Evolutionary conservation across 208 protist genomes (phyloP), one percentile per base, ranked within the genome.

Genomic region (Acanthamoeba polyphaga): DNA sequence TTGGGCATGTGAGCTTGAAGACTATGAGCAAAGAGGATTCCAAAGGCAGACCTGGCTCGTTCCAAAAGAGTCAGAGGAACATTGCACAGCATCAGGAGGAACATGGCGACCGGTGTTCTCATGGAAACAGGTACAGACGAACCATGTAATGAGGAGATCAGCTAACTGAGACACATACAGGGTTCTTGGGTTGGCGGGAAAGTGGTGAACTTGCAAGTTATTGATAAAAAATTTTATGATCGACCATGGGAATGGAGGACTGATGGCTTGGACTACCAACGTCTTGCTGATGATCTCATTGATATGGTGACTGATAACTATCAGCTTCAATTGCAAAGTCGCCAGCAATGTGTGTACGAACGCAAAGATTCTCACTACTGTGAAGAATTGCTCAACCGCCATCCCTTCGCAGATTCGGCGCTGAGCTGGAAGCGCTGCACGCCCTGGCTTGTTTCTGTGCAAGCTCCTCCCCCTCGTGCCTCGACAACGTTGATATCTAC

Each of bases 281-380:
- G 0, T 4, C 24, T 53, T 32, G 74, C 24, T 3, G 22, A 9
- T 53, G 72, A 80, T 7, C 22, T 80, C 2, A 80, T 51, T 1
- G 1, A 80, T 1, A 80, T 80, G 4, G 4, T 80, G 49, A 53
- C 22, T 51, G 2, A 80, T 2, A 38, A 3, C n/a, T 80, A 80
- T 27, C 72, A 80, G 43, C 38, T 80, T 3, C 32, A 82, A 6
- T 53, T 55, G 43, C 32, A 55, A 55, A 82, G 74, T 82, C 74
- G 74, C 9, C 74, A 82, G 38, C 74, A 82, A 9, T 82, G 74
- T n/a, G 32, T 82, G 74, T 82, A 82, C 9, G 38, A 53, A 27
- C 13, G 58, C 24, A 0, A 27, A 64, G 0, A 0, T 24, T 32
- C 32, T 27, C 29, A 80, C n/a, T n/a, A n/a, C n/a, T n/a, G n/a